Base-by-base conservation (phyloP, 2,329 filamentous ascomycete genomes). In the Aspergillus glaucus region DNA sequence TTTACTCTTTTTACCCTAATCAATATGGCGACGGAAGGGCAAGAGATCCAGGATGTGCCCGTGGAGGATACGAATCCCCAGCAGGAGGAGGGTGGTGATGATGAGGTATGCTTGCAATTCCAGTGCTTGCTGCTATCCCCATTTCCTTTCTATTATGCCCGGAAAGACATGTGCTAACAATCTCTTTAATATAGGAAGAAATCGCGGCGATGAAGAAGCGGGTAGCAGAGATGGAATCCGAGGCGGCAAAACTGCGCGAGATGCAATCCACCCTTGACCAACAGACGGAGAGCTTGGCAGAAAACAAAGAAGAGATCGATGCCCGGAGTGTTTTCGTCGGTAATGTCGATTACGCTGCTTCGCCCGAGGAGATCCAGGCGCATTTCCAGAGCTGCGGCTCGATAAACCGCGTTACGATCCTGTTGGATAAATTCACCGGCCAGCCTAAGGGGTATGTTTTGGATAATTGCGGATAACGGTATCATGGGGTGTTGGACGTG, bases 301-400 rank as follows among this genome's bases (percentile, higher is more conserved):
- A 97, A 67, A 90, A 91, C 75, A 95, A 94, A 72, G 91, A 96
- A 69, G 94, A 96, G 59, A 84, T 98, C 51, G 93, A 98, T 72
- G 85, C 85, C 58, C 85, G 93, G 63, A 96, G 90, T 73, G 90
- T 98, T 71, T 98, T 98, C 68, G 93, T 98, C 41, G 93, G 93
- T 59, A 98, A 98, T 62, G 93, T 98, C 57, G 93, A 98, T 73
- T 98, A 98, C 71, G 91, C 88, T 54, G 91, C 92, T 19, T 94
- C 90, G 24, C 93, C 93, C 2, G 93, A 98, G 73, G 93, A 98
- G 75, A 93, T 98, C 51, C 93, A 98, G 76, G 88, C 90, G 51
- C 93, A 98, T 67, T 98, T 98, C 75, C 90, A 95, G 77, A 94
- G 85, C 76, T 95, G 90, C 63, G 93, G 93, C 52, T 89, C 87